Base-by-base conservation (phyloP, 306 rosid species). In the Sechiopsis laciniata region DNA sequence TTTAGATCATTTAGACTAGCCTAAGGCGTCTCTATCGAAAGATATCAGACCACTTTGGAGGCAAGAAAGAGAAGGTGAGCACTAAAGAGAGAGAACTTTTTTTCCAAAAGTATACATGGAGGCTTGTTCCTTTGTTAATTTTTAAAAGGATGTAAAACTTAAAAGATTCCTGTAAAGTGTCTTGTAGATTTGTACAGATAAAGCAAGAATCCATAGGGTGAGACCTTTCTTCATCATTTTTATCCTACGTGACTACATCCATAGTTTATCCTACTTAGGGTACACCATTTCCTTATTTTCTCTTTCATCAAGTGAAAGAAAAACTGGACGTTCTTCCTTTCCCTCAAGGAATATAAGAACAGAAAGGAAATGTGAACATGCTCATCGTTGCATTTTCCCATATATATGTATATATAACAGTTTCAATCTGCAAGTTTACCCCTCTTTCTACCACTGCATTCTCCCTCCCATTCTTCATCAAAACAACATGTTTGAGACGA, bases 241-340 rank as follows among this genome's bases (percentile, higher is more conserved):
- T 56, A 56, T 56, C 13, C 62, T 17, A 20, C 24, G n/a, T n/a
- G n/a, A n/a, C 42, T 3, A 19, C 29, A 11, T 8, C 48, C 48
- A 42, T 9, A 8, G 10, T 60, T n/a, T 20, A 60, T 60, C 66
- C 19, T 40, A 60, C 20, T 60, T 60, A 14, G 66, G 7, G 15
- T 52, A 52, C 19, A 52, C 55, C 15, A 52, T 52, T 52, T 52
- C 51, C 35, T 16, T 16, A 63, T 35, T 19, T 8, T 63, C 51
- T 9, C 15, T 63, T 16, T 62, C 26, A 64, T 9, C 71, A 37
- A 64, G 53, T 73, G 67, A 70, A 69, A 70, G 48, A 53, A 22
- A 53, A 7, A 52, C 20, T 3, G 51, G 51, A 7, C 8, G 12
- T 16, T 63, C 67, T 35, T 14, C 50, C 70, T 63, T 35, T 63